Evolutionary conservation across 306 rosid species (phyloP).

Genomic region (Malus domestica): DNA sequence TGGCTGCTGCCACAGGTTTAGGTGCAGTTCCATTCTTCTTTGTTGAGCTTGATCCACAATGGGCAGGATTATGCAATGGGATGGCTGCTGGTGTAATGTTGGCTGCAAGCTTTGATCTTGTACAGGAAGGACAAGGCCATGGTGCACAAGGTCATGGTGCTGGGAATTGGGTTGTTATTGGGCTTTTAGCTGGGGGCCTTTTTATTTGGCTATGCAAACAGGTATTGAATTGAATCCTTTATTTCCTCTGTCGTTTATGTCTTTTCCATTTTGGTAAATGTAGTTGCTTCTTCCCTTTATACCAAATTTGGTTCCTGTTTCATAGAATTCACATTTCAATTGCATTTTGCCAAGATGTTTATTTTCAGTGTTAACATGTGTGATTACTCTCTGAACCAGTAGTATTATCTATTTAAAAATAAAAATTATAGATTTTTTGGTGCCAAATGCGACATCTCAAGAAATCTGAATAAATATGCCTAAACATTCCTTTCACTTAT

Average conservation of each 20-base stretch:
- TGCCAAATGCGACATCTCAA: background rate
- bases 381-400: background rate
- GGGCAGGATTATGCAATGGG: constrained; percentile 99
- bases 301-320: background rate
- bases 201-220: constrained; percentile 91
- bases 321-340: background rate
- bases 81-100: constrained; percentile 99
- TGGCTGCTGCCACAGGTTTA: constrained; percentile 99
- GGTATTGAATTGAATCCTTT: constrained; percentile 36
- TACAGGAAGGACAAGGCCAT: constrained; percentile 88
- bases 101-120: constrained; percentile 94
- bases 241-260: background rate
- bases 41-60: constrained; percentile 93
- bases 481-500: background rate
- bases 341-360: constrained; percentile 4
- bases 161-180: constrained; percentile 88
- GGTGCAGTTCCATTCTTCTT: constrained; percentile 99
- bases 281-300: background rate
- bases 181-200: constrained; percentile 81
- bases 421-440: background rate
- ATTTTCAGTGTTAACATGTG: background rate
- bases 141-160: constrained; percentile 78
- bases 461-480: background rate
- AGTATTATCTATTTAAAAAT: background rate
- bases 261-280: constrained; percentile 1